Conservation (phyloP, 352 stramenopile species). For the Blastocystis sp. region DNA sequence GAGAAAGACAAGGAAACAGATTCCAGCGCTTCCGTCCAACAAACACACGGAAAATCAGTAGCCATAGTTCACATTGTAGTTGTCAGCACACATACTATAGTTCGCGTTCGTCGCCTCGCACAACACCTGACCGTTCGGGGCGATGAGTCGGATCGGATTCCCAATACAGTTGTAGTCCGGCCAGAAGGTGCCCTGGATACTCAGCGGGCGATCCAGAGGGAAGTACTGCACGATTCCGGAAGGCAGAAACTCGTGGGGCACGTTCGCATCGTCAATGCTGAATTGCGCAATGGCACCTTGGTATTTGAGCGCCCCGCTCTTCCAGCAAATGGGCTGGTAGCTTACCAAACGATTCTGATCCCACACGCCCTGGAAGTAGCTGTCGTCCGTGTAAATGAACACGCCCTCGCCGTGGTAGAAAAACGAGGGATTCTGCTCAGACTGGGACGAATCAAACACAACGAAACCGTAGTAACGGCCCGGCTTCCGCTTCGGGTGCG, state of each 20-base stretch:
- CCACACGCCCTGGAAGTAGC: constrained; percentile 37
- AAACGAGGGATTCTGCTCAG: background rate
- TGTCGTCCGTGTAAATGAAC: constrained; percentile 34
- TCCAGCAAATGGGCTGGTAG: constrained; percentile 25
- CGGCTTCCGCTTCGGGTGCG: background rate
- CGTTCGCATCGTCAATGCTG: background rate
- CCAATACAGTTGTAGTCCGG: constrained; percentile 30
- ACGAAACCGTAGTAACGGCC: constrained; percentile 1
- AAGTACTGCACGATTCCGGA: constrained; percentile 2
- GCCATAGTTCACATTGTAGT: constrained; percentile 66
- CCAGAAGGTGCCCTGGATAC: constrained; percentile 1
- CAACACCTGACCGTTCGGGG: background rate
- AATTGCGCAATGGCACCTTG: background rate
- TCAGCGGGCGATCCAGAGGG: background rate
- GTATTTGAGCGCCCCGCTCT: constrained; percentile 13
- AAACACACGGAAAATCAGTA: background rate
- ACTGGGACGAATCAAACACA: background rate
- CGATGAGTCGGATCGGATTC: background rate
- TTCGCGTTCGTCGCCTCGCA: constrained; percentile 4
- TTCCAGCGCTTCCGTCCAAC: background rate
- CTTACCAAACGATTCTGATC: background rate
- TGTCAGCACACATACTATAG: constrained; percentile 25
- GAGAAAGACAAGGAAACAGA: background rate
- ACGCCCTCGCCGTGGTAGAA: constrained; percentile 13
- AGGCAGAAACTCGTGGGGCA: constrained; percentile 37